Evolutionary conservation across 2,329 filamentous ascomycete genomes (phyloP), one percentile per base, ranked within the genome.

Genomic region (Colletotrichum sp.): DNA sequence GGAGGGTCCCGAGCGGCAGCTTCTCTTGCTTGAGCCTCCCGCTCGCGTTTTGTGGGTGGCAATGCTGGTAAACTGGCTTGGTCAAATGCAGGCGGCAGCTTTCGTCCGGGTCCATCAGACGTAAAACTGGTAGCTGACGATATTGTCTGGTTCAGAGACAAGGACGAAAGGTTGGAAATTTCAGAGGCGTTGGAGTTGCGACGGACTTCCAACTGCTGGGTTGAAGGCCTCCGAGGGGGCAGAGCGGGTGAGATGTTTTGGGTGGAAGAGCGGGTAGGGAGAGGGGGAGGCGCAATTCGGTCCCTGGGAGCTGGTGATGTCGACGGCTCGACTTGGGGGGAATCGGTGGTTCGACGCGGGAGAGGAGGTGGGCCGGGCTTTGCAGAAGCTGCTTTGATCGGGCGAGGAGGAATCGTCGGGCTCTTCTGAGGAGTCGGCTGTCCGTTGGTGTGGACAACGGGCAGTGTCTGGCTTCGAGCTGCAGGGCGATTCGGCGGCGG

Each of bases 121-220:
- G 85, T 83, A 63, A 85, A 83, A 78, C 88, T 92, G 0, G 89
- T 87, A 27, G 84, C 85, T 3, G 90, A 90, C 11, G 87, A 88
- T 32, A 83, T 80, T 4, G 84, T 84, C 8, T 84, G 84, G 39
- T 85, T 87, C 57, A 90, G 78, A 1, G 91, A 92, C 27, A 90
- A 81, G 2, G 86, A 87, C 6, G 91, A 93, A 19, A 90, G 80
- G 13, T 86, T 86, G 8, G 91, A 93, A 52, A 88, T 79, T 34
- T 91, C 90, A 4, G 91, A 93, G 1, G 91, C 90, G 57, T 89
- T 88, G 22, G 92, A 93, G 65, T 86, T 89, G 71, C 90, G 87
- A 28, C 91, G 87, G 7, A 83, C 83, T 27, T 82, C 81, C 39
- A 88, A 81, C 16, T 82, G 82, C 76, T 90, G 87, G 8, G 85